Evolutionary conservation across 2,329 filamentous ascomycete species (phyloP), one percentile per base, ranked within the genome.

Genomic region (Colletotrichum salicis): DNA sequence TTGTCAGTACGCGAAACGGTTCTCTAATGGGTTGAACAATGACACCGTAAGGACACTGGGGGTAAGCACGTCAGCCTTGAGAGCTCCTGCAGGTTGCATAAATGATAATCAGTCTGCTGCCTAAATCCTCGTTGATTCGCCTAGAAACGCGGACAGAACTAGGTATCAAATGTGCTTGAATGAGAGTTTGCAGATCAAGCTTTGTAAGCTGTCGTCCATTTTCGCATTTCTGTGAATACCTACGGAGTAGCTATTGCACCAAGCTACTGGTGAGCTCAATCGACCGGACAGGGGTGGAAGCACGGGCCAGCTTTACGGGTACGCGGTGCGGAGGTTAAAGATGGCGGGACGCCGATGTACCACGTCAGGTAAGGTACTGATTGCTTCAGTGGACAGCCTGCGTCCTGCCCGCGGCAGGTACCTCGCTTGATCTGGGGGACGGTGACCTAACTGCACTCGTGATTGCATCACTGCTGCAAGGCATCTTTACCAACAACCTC

Each of bases 361-460:
- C 58, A 48, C 41, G 41, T 11, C 10, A 48, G 19, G 41, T 22
- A 48, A 48, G 41, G 41, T 65, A 71, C 65, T 22, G 29, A 58
- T 68, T 60, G 69, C 65, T 71, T 71, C 63, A 71, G 51, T 67
- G 57, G 68, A 52, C 52, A 35, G 45, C 55, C 55, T 65, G 19
- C 64, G 19, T 62, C 48, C 56, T 51, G 52, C 64, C 45, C 45
- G 62, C 27, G 62, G 55, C 45, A 31, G 22, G 54, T 58, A 65
- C 52, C 52, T 56, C 31, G 24, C 52, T 64, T 33, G 12, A 58
- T 41, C 24, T 67, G 58, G 54, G 41, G 31, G 55, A 48, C 41
- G 55, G 66, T 72, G 70, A 72, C 70, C 70, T 72, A 70, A 72
- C 60, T 59, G 70, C 60, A 64, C 65, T 48, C 66, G 59, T 70